Conservation (phyloP, 768 basidiomycete genomes). For the Tubosaeta sp. region DNA sequence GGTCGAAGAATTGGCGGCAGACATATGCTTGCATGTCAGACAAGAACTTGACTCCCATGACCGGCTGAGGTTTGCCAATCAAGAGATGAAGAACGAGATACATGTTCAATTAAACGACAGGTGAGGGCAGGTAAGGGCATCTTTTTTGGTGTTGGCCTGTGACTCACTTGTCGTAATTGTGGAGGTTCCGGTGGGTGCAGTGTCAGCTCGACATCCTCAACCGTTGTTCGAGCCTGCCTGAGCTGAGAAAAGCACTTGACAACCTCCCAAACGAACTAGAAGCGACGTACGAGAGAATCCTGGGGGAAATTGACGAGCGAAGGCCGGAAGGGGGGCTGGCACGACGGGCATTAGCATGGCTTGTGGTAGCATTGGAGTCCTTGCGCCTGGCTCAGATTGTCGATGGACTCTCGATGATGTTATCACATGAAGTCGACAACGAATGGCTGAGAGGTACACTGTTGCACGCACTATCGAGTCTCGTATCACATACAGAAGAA, state of each 20-base stretch:
- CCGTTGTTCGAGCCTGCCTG: not conserved
- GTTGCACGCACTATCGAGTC: not conserved
- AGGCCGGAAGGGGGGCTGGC: not conserved
- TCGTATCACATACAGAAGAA: not conserved
- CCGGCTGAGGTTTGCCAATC: not conserved
- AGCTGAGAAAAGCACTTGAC: not conserved
- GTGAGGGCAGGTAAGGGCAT: not conserved
- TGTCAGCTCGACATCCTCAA: not conserved
- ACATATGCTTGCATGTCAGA: not conserved
- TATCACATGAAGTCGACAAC: too few relatives aligned
- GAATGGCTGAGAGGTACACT: not conserved
- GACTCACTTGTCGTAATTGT: not conserved
- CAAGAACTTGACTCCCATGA: not conserved
- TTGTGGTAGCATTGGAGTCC: not conserved
- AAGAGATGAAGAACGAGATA: not conserved
- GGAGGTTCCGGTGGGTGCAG: slow-evolving; percentile 1
- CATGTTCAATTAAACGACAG: not conserved
- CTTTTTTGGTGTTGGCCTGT: not conserved
- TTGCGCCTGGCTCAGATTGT: not conserved
- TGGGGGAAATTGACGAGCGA: not conserved
- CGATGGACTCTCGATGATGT: not conserved
- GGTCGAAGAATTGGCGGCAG: not conserved
- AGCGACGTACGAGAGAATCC: not conserved
- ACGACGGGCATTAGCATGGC: not conserved
- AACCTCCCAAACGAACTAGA: not conserved